These are phyloP conservation scores for Leccinellum albellum DNA, from an alignment of 768 basidiomycete species.

Conservation along the genomic window DNA sequence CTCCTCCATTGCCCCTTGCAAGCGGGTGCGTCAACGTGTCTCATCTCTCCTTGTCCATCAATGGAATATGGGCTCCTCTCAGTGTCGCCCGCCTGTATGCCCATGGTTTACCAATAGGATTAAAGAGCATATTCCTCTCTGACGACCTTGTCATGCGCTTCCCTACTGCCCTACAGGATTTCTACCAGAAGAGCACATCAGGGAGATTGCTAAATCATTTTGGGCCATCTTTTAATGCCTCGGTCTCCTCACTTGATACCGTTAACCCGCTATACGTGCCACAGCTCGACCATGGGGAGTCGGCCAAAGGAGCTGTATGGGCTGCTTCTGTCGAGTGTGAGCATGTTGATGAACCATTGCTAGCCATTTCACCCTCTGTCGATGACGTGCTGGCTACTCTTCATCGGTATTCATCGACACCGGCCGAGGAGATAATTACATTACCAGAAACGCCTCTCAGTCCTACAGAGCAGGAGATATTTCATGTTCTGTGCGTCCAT, in stretches of 20 bases:
- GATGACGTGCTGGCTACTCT: conserved; percentile 29
- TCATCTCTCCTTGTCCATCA: conserved; percentile 50
- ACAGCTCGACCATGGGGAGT: conserved; percentile 2
- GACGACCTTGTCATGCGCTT: conserved; percentile 61
- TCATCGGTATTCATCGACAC: conserved; percentile 13
- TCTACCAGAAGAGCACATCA: conserved; percentile 45
- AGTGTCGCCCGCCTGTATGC: conserved; percentile 46
- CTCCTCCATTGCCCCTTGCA: conserved; percentile 32
- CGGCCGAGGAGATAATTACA: conserved; percentile 8
- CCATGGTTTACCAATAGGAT: conserved; percentile 22
- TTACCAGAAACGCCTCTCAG: conserved; percentile 49
- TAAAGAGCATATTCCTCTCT: conserved; percentile 56
- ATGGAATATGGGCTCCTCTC: conserved; percentile 72
- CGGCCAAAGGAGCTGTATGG: conserved; percentile 18
- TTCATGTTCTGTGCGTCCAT: conserved; percentile 57
- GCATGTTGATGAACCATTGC: conserved; percentile 21
- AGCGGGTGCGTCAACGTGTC: conserved; percentile 48
- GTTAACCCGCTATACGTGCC: not conserved
- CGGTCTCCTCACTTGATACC: conserved; percentile 16
- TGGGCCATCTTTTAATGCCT: conserved; percentile 59
- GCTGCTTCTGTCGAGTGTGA: conserved; percentile 16
- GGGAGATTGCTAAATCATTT: conserved; percentile 54
- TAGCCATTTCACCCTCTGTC: conserved; percentile 27
- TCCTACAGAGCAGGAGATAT: conserved; percentile 68
- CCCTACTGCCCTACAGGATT: conserved; percentile 57